Evolutionary conservation across 352 stramenopile genomes (phyloP), one percentile per base, ranked within the genome.

Genomic region (Globisporangium emineosum): DNA sequence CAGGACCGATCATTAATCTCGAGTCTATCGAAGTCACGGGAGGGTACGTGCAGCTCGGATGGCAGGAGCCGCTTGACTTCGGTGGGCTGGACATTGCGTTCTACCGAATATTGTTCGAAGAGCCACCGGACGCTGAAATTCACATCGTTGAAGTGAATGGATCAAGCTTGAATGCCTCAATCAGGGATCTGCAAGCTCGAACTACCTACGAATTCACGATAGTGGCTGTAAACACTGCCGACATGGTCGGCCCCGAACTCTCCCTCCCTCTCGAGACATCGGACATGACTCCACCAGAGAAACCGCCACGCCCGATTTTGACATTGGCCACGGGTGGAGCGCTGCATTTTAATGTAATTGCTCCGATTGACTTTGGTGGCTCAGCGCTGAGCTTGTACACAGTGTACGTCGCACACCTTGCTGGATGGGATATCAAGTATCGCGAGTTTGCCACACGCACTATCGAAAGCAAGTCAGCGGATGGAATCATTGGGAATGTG

Each of bases 281-380:
- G 23, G 13, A 4, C 9, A 35, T 23, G 15, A 64, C 66, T 4
- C 5, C 21, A 10, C 76, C 80, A 10, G 43, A 40, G 3, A 65
- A 53, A 27, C 68, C 76, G 3, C 75, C 72, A 19, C 42, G 40
- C 3, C 72, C 75, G 12, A 7, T 53, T 5, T 58, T 88, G n/a
- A 17, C 74, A 9, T 64, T 64, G 0, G 72, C 80, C 7, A 88
- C 76, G 5, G 80, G 80, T 37, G 80, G 80, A 17, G 66, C 78
- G 6, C 45, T 88, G 15, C 55, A 76, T 52, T 49, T 89, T 9
- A 54, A 62, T 8, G 40, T 89, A 4, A 5, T 73, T 13, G 69
- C 70, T 19, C 75, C 80, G 21, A 4, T 72, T 3, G 68, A 89
- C 25, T 73, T 73, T 37, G 80, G 80, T 25, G 80, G 80, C 2